Conservation (phyloP, 495 filamentous ascomycete species). For the Pseudevernia furfuracea region DNA sequence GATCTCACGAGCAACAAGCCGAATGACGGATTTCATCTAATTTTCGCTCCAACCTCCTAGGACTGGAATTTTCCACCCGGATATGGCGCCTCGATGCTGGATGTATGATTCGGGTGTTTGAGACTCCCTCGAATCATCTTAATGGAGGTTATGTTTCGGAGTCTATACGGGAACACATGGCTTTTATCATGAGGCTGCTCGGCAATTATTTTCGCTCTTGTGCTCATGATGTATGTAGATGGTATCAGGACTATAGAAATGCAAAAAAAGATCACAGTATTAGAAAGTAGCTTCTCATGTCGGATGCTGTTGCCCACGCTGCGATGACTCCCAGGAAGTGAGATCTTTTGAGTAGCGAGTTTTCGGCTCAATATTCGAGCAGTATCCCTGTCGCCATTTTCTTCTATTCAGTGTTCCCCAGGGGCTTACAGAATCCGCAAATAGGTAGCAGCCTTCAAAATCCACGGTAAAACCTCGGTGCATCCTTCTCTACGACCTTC, state of each 20-base stretch:
- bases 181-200: constrained; percentile 2
- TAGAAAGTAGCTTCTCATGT: neutral
- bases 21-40: neutral
- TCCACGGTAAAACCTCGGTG: constrained; percentile 4
- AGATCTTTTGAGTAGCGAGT: neutral
- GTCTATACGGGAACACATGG: constrained; percentile 5
- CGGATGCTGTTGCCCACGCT: neutral
- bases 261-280: constrained; percentile 1
- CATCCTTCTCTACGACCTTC: neutral
- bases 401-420: too few species aligned
- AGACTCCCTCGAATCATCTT: neutral
- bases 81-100: neutral
- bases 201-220: constrained; percentile 6
- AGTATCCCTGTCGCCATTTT: too few species aligned
- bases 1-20: neutral
- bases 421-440: too few species aligned
- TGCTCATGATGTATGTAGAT: constrained; percentile 15
- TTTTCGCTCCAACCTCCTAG: neutral
- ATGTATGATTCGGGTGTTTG: neutral
- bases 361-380: neutral
- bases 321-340: neutral
- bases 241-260: constrained; percentile 17
- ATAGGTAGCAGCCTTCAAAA: too few species aligned
- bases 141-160: neutral
- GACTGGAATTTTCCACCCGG: neutral